phyloP scores from a whole-genome alignment of 192 early-diverging fungal species.

The Ambispora gerdemannii region DNA sequence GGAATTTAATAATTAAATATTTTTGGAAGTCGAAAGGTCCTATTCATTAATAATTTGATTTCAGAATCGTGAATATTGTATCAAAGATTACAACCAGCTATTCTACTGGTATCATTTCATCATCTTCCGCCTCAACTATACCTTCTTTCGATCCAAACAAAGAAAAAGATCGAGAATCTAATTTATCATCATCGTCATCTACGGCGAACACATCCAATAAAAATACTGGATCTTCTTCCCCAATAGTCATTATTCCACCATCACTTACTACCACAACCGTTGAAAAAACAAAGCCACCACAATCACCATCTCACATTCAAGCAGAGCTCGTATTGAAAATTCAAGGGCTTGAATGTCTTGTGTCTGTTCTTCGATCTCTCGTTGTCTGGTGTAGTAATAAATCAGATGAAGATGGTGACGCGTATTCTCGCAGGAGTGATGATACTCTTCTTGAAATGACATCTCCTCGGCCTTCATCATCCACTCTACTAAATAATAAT shows the following conservation, averaged over 20 bases:
- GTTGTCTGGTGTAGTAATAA: conserved; percentile 63
- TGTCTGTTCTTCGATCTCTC: conserved; percentile 60
- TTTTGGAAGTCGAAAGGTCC: not conserved
- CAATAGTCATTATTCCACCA: conserved; percentile 40
- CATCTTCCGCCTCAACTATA: not conserved
- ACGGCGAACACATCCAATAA: not conserved
- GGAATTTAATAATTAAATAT: not conserved
- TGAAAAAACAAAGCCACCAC: conserved; percentile 31
- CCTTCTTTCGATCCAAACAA: conserved; percentile 9
- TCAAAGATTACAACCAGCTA: conserved; percentile 56
- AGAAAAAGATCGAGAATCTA: conserved; percentile 21
- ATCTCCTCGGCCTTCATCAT: not conserved
- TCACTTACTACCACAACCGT: conserved; percentile 44
- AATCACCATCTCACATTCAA: conserved; percentile 9
- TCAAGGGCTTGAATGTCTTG: conserved; percentile 59
- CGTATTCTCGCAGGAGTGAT: conserved; percentile 18
- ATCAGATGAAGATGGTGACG: conserved; percentile 26
- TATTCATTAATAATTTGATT: not conserved
- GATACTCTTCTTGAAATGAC: conserved; percentile 29
- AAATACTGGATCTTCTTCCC: conserved; percentile 12
- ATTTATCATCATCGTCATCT: conserved; percentile 11
- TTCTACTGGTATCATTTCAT: conserved; percentile 13
- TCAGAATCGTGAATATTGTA: conserved; percentile 63
- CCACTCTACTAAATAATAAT: not conserved
- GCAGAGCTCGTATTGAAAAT: conserved; percentile 49